These are phyloP conservation scores for Penicillium soppii DNA, from an alignment of 495 filamentous ascomycete genomes.

Conservation along the genomic window DNA sequence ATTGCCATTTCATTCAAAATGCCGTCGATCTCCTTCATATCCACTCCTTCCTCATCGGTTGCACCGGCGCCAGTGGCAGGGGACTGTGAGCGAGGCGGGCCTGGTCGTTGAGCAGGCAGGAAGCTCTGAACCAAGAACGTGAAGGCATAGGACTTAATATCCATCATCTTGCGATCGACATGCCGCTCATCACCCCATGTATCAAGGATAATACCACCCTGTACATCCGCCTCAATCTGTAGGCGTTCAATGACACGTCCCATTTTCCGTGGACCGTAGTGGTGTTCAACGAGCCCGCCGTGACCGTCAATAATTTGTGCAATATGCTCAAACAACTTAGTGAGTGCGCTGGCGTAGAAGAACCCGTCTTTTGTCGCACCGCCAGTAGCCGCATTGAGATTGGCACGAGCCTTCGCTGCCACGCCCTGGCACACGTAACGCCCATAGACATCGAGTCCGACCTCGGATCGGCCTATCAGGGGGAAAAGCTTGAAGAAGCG, in stretches of 20 bases:
- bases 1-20: slow-evolving; percentile 80
- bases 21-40: slow-evolving; percentile 91
- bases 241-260: slow-evolving; percentile 91
- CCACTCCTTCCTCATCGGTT: slow-evolving; percentile 82
- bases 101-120: slow-evolving; percentile 63
- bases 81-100: slow-evolving; percentile 57
- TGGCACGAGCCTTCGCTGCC: slow-evolving; percentile 74
- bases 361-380: slow-evolving; percentile 65
- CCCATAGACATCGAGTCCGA: slow-evolving; percentile 91
- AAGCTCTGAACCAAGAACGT: slow-evolving; percentile 96
- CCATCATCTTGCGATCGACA: slow-evolving; percentile 81
- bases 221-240: slow-evolving; percentile 91
- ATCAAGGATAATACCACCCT: slow-evolving; percentile 95
- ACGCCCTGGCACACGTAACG: slow-evolving; percentile 94
- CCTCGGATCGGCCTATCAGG: slow-evolving; percentile 84
- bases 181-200: slow-evolving; percentile 89
- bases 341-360: slow-evolving; percentile 90
- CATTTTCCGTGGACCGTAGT: slow-evolving; percentile 92
- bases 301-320: slow-evolving; percentile 94
- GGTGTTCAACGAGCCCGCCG: slow-evolving; percentile 82
- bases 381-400: slow-evolving; percentile 63
- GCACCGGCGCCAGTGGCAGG: slow-evolving; percentile 60
- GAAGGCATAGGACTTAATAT: slow-evolving; percentile 95
- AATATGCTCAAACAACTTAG: slow-evolving; percentile 94
- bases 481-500: slow-evolving; percentile 98